These are phyloP conservation scores for Kodamaea restingae DNA, from an alignment of 805 yeast species.

Conservation along the genomic window DNA sequence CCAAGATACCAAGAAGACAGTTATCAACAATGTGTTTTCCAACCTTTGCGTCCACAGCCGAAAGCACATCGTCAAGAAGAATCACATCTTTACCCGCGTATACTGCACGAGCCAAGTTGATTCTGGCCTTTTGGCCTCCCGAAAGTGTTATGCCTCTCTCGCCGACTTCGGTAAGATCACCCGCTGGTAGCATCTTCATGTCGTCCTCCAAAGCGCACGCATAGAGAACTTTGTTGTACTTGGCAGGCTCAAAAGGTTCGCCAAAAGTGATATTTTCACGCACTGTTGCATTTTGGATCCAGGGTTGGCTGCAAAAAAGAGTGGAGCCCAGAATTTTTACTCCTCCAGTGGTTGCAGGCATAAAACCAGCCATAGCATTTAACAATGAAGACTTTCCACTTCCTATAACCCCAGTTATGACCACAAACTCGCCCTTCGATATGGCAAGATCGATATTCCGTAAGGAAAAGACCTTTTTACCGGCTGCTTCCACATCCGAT, in stretches of 20 bases:
- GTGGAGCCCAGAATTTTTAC: conserved; percentile 51
- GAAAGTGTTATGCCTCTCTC: conserved; percentile 81
- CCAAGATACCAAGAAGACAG: conserved; percentile 60
- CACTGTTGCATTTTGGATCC: conserved; percentile 82
- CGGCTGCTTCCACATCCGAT: neutral
- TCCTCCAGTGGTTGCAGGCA: conserved; percentile 53
- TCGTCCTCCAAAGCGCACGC: conserved; percentile 70
- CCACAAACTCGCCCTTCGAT: conserved; percentile 64
- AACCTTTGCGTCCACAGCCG: conserved; percentile 85
- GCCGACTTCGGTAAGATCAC: conserved; percentile 77
- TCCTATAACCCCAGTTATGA: conserved; percentile 78
- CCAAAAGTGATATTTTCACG: conserved; percentile 78
- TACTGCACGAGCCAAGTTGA: conserved; percentile 74
- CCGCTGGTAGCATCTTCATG: conserved; percentile 60
- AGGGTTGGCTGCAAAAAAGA: conserved; percentile 61
- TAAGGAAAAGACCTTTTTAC: conserved; percentile 18
- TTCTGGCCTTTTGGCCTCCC: conserved; percentile 86
- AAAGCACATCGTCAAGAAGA: conserved; percentile 71
- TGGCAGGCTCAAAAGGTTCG: conserved; percentile 42
- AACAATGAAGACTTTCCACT: conserved; percentile 76
- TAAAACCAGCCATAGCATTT: conserved; percentile 66
- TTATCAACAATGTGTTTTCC: conserved; percentile 71
- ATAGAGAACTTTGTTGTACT: conserved; percentile 52
- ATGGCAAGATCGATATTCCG: conserved; percentile 49
- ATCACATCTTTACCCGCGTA: conserved; percentile 66